Base-by-base conservation (phyloP, 805 yeast genomes). In the Starmera quercuum region DNA sequence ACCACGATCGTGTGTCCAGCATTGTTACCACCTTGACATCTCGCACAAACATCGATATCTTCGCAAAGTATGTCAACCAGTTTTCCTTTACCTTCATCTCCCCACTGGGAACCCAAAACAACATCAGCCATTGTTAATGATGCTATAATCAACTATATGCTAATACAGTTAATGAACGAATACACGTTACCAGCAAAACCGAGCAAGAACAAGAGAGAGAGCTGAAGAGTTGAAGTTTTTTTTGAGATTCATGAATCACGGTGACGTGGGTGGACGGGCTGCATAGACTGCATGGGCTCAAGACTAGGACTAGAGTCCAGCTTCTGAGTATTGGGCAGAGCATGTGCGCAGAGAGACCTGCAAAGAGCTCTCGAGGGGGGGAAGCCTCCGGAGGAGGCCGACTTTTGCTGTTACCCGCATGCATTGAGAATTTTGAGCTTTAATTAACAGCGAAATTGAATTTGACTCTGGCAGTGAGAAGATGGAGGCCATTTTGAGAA, bases 1-100 rank as follows among this genome's bases (percentile, higher is more conserved):
- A 87, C 98, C 31, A 92, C 97, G 53, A 92, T 92, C 29, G 99
- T 92, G 61, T 92, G 99, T 23, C 99, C 99, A 20, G 99, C 99
- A 58, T 92, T 92, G 70, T 92, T 92, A 55, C 99, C 99, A 62
- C 99, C 99, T 58, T 83, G 88, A 64, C 97, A 90, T 59, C 99
- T 76, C 20, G 97, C 97, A 59, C 97, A 94, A 27, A 92, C 90
- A 48, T 92, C 97, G 50, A 92, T 82, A 46, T 85, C 78, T 53
- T 90, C 97, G 63, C 97, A 94, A 33, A 92, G 72, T 36, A 92
- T 68, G 59, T 92, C 98, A 32, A 92, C 99, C 38, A 92, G 73
- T 63, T 92, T 92, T 38, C 99, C 99, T 59, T 92, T 92, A 58
- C 99, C 99, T 75, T 92, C 99, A 58, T 92, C 99, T 45, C 99